Base-by-base conservation (phyloP, 345 rosid genomes). In the Camelina sativa region DNA sequence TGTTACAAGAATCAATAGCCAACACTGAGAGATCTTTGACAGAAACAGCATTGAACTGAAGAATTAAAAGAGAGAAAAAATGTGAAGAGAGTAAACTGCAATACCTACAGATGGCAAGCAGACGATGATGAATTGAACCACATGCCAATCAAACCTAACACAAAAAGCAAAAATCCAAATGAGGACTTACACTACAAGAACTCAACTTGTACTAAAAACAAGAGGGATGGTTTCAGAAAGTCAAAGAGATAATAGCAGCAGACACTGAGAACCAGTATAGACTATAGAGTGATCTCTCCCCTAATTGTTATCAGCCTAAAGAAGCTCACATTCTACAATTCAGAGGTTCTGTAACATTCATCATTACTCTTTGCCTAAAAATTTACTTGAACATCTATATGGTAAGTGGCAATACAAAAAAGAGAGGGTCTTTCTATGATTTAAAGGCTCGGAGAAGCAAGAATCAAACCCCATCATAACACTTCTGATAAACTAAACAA, bases 91-190 rank as follows among this genome's bases (percentile, higher is more conserved):
- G 50, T 63, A 51, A 63, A 48, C 3, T 3, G 8, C 16, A 8
- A 76, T 90, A 94, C 97, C 97, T 71, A 94, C 62, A 38, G 98
- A 89, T 74, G 98, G 98, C 91, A 90, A 72, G 87, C 93, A 91
- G 75, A 80, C 93, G 79, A 94, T 91, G 84, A 91, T 91, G 77
- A 94, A 85, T 52, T 94, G 95, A 76, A 94, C 97, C 77, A 90
- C 87, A 85, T 94, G 98, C 80, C 93, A 91, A 72, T 91, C 98
- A 53, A 90, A 11, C 87, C 98, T 95, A 91, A 55, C 65, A 85
- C 76, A 66, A 28, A 66, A 84, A 30, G 40, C 67, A 66, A 34
- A 28, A 66, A 60, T 38, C 32, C 67, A 62, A 9, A 62, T 41
- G 35, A 71, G 22, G 3, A 20, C 60, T 54, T 53, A 50, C 56